Evolutionary conservation across 306 rosid species (phyloP), one percentile per base, ranked within the genome.

Genomic region (Gastrolobium villosum): DNA sequence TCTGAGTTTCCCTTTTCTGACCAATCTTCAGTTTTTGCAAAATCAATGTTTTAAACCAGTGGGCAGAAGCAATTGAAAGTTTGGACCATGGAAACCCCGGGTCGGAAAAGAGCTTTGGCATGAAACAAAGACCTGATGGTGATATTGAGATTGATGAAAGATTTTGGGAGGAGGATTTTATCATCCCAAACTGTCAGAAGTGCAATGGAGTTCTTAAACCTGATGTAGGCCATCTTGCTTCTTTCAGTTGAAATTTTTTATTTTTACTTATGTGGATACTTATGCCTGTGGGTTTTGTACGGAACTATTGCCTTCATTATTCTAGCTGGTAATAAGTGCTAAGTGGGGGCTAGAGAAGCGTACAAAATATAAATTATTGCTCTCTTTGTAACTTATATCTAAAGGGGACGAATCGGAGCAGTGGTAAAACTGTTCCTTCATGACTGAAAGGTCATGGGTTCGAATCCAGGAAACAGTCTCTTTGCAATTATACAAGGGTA

Each of bases 111-210:
- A 94, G 93, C 80, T 89, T 92, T 87, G 98, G 98, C 84, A 92
- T 94, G 98, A 92, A 88, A 86, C 97, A 90, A 86, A 92, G 98
- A 77, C 98, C 98, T 43, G 98, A 94, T 79, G 97, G 98, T 79
- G 98, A 92, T 85, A 89, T 94, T 46, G 98, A 94, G 86, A 94
- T 92, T 68, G 98, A 94, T 84, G 96, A 90, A 87, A 90, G 34
- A 45, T 94, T 89, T 83, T 94, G 98, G 98, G 98, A 90, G 83
- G 90, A 92, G 78, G 94, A 92, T 76, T 94, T 92, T 83, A 76
- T 82, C 77, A 89, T 94, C 45, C 98, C 98, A 44, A 85, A 87
- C 57, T 92, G 98, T 74, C 86, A 81, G 70, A 90, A 92, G 78
- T 94, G 98, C 90, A 87, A 78, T 32, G 97, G 96, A 75, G 89